Base-by-base conservation (phyloP, 257 asterid species). In the Gentiana macrophylla region DNA sequence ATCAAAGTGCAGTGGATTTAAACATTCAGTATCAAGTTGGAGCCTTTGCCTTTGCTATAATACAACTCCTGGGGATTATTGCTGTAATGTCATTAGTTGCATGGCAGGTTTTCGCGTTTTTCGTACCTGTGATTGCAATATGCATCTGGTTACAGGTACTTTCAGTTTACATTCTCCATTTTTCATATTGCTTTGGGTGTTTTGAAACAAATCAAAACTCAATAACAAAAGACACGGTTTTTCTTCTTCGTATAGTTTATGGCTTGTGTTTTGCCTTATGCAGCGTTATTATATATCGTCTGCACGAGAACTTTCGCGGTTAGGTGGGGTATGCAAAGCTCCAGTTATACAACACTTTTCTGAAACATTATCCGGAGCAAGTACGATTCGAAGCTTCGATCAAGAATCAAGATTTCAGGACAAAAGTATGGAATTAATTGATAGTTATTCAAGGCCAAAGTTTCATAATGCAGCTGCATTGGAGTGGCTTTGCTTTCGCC, bases 401-500 rank as follows among this genome's bases (percentile, higher is more conserved):
- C 96, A 87, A 60, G 80, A 84, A 57, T 49, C 76, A 0, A 73
- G 96, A 66, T 91, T 91, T 64, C 78, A 76, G 45, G 92, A 80
- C 48, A 52, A 67, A 52, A 76, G 76, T 73, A 82, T 86, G 98
- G 79, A 61, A 63, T 71, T 83, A 15, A 81, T 91, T 32, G 98
- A 91, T 70, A 83, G 67, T 67, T 87, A 90, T 72, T 84, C 95
- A 1, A 67, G 95, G 12, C 94, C 96, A 6, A 82, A 77, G 74
- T 86, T 90, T 64, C 82, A 90, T 62, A 66, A 59, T 12, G 57
- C 89, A 55, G 89, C 73, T 49, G 96, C 96, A 9, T 84, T 82
- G 96, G 94, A 90, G 74, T 86, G 98, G 98, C 81, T 90, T n/a
- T 84, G 91, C 79, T 67, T 86, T 59, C 95, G 96, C 49, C 71